phyloP scores from a whole-genome alignment of 768 basidiomycete genomes.

The Sarcomyxa edulis region DNA sequence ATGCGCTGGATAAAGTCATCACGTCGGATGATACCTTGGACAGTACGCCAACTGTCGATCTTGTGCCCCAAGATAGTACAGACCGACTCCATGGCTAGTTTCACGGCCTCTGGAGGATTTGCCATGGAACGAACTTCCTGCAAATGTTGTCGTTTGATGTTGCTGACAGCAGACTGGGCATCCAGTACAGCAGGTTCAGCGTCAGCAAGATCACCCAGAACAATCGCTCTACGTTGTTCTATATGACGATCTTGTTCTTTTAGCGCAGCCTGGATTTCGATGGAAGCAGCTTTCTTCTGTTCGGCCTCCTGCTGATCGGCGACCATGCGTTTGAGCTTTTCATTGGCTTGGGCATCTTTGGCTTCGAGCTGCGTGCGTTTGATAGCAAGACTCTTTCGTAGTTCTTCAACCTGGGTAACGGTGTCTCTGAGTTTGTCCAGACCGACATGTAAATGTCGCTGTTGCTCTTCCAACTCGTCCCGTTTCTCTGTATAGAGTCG shows the following conservation, averaged over 20 bases:
- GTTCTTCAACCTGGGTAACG: conserved; percentile 93
- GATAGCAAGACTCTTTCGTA: conserved; percentile 90
- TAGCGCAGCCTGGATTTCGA: conserved; percentile 91
- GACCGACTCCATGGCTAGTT: conserved; percentile 97
- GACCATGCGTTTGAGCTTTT: conserved; percentile 97
- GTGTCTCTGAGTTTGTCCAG: conserved; percentile 95
- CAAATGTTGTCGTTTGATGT: conserved; percentile 91
- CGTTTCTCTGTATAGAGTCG: conserved; percentile 93
- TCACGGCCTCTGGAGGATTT: conserved; percentile 96
- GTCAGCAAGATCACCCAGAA: conserved; percentile 93
- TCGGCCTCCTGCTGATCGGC: conserved; percentile 98
- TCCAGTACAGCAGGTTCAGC: conserved; percentile 97
- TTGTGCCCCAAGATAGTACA: conserved; percentile 95
- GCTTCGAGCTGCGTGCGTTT: conserved; percentile 90
- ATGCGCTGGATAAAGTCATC: conserved; percentile 97
- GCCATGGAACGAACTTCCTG: conserved; percentile 98
- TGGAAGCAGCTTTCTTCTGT: conserved; percentile 94
- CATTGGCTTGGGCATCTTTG: conserved; percentile 94
- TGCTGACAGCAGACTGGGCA: conserved; percentile 93
- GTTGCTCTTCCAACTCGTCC: conserved; percentile 96
- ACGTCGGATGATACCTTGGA: conserved; percentile 91
- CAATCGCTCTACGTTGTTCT: conserved; percentile 80
- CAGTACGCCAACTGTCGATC: conserved; percentile 94
- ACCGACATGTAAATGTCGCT: conserved; percentile 96
- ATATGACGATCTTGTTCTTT: conserved; percentile 90